Evolutionary conservation across 1,284 basidiomycete species (phyloP).

Genomic region (Ganoderma leucocontextum): DNA sequence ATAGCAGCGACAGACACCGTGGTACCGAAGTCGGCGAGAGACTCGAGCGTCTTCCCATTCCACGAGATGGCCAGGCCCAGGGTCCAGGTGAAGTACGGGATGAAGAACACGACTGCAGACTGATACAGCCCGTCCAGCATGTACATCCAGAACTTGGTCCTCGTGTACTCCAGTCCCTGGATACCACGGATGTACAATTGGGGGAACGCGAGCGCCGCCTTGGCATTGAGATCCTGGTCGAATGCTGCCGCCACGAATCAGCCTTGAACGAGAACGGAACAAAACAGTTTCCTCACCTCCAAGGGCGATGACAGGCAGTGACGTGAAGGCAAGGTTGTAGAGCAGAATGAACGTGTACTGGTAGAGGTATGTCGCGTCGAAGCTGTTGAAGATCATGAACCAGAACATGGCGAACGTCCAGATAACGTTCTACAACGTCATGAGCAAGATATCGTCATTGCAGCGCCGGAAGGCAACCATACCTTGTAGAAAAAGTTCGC

Average conservation of each 20-base stretch:
- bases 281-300: slow-evolving; percentile 65
- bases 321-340: slow-evolving; percentile 94
- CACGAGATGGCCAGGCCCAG: slow-evolving; percentile 70
- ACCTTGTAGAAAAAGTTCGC: slow-evolving; percentile 99
- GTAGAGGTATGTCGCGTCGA: slow-evolving; percentile 95
- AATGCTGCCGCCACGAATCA: slow-evolving; percentile 64
- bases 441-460: background rate
- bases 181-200: slow-evolving; percentile 95
- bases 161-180: slow-evolving; percentile 91
- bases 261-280: slow-evolving; percentile 3
- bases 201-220: slow-evolving; percentile 90
- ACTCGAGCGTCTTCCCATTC: slow-evolving; percentile 80
- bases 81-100: slow-evolving; percentile 85
- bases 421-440: slow-evolving; percentile 73
- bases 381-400: slow-evolving; percentile 93
- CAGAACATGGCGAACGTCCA: slow-evolving; percentile 96
- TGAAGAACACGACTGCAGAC: slow-evolving; percentile 89
- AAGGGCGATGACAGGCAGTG: slow-evolving; percentile 89
- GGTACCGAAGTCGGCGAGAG: slow-evolving; percentile 91
- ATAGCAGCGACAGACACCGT: slow-evolving; percentile 90
- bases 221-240: slow-evolving; percentile 95
- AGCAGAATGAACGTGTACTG: slow-evolving; percentile 94
- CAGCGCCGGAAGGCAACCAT: slow-evolving; percentile 16
- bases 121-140: slow-evolving; percentile 96
- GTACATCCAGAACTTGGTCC: slow-evolving; percentile 92